Base-by-base conservation (phyloP, 257 asterid species). In the Solanum okadae region DNA sequence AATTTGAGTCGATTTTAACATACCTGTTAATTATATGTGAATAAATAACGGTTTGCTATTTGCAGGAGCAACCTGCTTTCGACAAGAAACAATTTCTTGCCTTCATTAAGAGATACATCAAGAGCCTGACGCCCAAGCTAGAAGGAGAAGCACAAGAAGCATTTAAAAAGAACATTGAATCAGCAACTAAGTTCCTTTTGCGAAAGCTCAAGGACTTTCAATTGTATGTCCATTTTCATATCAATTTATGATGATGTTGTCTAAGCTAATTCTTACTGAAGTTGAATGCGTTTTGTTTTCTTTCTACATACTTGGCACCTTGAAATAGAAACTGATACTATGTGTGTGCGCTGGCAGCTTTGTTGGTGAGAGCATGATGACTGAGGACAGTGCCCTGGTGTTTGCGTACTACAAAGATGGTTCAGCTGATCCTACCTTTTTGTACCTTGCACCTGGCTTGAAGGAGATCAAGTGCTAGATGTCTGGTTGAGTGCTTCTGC, bases 11-110 rank as follows among this genome's bases (percentile, higher is more conserved):
- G 3, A 35, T 46, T 38, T 20, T 85, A 23, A 18, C 33, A 3
- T 35, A 1, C 40, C 16, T 31, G 25, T 38, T 49, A 78, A 3
- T 49, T 46, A 37, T 25, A 34, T 3, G 86, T 81, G 86, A 46
- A 46, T 81, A 29, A 1, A 37, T 46, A 35, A 29, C 9, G 63
- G 2, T 37, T 70, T 65, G n/a, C 20, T 34, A 84, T 63, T 44
- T 92, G 35, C 75, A 96, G 99, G 99, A 96, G 88, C 98, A 96
- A 96, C 99, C 99, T 27, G 86, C 98, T 22, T 96, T 92, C 27
- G 96, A 95, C 91, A 96, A 94, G 94, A 96, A 96, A 92, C 94
- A 84, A 40, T 96, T 96, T 59, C 90, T 94, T 72, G 92, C 88
- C 1, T 93, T 42, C 89, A 91, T 95, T 9, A 96, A 96, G 92